Conservation (phyloP, 495 filamentous ascomycete genomes). For the Xylaria cubensis region DNA sequence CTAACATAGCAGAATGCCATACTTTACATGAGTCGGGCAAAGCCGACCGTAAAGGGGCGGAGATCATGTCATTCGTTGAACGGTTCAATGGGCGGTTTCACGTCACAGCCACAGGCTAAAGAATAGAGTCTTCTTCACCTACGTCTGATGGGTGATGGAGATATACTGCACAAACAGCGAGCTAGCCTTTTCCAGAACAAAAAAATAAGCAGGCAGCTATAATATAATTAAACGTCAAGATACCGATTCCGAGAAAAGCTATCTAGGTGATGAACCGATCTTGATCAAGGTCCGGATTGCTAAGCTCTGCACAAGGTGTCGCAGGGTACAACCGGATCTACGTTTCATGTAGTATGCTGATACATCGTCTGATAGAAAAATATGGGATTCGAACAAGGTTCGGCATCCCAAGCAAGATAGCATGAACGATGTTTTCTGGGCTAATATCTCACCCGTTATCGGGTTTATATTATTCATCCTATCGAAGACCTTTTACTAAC, state of each 20-base stretch:
- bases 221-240: slow-evolving; percentile 22
- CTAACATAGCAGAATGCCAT: slow-evolving; percentile 22
- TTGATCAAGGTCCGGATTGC: slow-evolving; percentile 12
- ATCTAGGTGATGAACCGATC: not conserved
- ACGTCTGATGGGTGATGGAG: slow-evolving; percentile 6
- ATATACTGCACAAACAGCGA: slow-evolving; percentile 14
- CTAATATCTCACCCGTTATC: not conserved
- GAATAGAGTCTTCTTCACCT: slow-evolving; percentile 21
- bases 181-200: not conserved
- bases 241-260: not conserved
- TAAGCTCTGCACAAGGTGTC: not conserved
- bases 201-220: slow-evolving; percentile 8
- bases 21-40: not conserved
- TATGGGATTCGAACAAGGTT: slow-evolving; percentile 6
- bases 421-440: not conserved
- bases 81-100: slow-evolving; percentile 6
- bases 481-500: not conserved
- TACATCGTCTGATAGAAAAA: slow-evolving; percentile 11
- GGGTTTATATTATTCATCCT: not conserved
- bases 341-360: slow-evolving; percentile 24
- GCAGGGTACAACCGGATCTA: slow-evolving; percentile 11
- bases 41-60: slow-evolving; percentile 12
- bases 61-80: slow-evolving; percentile 25
- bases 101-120: slow-evolving; percentile 19
- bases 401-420: not conserved